Percentiles rank a stretch among this genome's conserved stretches.
These are phyloP conservation scores for Arthrobotrys pseudoclavata DNA, from an alignment of 2,329 filamentous ascomycete genomes.

Conservation along the genomic window DNA sequence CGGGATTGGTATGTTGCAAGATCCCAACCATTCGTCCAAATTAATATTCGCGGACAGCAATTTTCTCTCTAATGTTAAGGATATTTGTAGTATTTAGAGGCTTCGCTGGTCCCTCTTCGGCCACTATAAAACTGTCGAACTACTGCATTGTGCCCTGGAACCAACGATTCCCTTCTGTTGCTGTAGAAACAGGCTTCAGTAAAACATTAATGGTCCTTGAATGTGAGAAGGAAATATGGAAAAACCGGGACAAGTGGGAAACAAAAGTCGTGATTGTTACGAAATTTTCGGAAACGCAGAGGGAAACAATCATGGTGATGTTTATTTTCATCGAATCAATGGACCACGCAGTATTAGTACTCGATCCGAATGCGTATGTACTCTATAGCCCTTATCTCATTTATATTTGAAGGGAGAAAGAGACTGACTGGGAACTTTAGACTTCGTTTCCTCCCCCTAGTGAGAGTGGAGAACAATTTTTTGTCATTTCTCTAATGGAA, in stretches of 20 bases:
- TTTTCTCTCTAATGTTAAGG: too few relatives aligned
- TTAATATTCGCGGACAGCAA: too few relatives aligned
- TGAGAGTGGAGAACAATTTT: slow-evolving; percentile 1
- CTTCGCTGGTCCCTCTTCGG: slow-evolving; percentile 7
- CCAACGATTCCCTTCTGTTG: slow-evolving; percentile 37
- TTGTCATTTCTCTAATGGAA: slow-evolving; percentile 29
- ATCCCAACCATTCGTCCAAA: too few relatives aligned
- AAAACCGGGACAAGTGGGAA: slow-evolving; percentile 32
- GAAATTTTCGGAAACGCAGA: slow-evolving; percentile 25
- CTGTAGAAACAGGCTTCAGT: slow-evolving; percentile 42
- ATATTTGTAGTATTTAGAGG: slow-evolving; percentile 23
- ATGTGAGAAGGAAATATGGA: slow-evolving; percentile 50
- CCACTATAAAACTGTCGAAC: slow-evolving; percentile 20
- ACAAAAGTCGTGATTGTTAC: slow-evolving; percentile 41
- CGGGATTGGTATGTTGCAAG: slow-evolving; percentile 27
- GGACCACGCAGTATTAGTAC: slow-evolving; percentile 12
- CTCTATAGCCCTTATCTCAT: neutral
- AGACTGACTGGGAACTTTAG: neutral
- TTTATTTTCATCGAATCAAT: slow-evolving; percentile 39
- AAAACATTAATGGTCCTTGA: slow-evolving; percentile 40
- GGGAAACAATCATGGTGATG: slow-evolving; percentile 29
- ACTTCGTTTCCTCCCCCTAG: slow-evolving; percentile 27
- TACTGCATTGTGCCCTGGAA: slow-evolving; percentile 42
- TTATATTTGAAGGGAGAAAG: neutral
- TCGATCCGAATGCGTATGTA: slow-evolving; percentile 42